Percentiles rank a stretch among this genome's conserved stretches.
These are phyloP conservation scores for Ceratocystis harringtonii DNA, from an alignment of 2,329 filamentous ascomycete species.

Conservation along the genomic window DNA sequence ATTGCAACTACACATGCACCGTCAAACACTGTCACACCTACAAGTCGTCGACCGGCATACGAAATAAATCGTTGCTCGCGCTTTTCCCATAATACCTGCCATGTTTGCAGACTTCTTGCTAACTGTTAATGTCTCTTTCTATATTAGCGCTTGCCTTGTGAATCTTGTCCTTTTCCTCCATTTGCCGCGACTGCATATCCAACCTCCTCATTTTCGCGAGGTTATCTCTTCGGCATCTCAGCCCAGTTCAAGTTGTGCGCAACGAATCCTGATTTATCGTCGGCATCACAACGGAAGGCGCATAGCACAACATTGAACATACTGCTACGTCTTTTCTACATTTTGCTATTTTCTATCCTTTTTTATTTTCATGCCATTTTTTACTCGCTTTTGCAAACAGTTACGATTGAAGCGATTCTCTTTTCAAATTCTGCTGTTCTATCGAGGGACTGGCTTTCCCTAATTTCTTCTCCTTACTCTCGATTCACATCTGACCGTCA, in stretches of 20 bases:
- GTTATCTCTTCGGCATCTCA: neutral
- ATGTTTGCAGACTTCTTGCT: neutral
- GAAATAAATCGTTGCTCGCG: too few species aligned
- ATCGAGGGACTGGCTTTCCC: neutral
- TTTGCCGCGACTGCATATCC: constrained; percentile 3
- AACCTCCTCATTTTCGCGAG: neutral
- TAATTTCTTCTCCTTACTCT: constrained; percentile 18
- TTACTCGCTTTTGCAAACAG: neutral
- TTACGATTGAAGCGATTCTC: neutral
- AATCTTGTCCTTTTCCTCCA: neutral
- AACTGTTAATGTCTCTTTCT: neutral
- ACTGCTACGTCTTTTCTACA: neutral
- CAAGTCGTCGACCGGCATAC: too few species aligned
- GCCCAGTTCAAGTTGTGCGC: neutral
- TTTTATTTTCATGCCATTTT: neutral
- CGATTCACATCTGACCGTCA: neutral
- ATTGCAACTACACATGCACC: neutral
- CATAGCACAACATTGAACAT: neutral
- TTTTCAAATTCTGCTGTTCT: neutral
- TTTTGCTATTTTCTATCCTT: neutral
- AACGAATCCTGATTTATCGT: neutral
- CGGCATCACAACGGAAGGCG: neutral
- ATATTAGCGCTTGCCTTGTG: neutral
- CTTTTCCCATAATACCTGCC: too few species aligned
- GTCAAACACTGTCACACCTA: neutral